A percentile compares a stretch with the other conserved stretches of the same genome.
These are phyloP conservation scores for Wilhelminamyces savonicus DNA, from an alignment of 805 yeast species.

Conservation along the genomic window DNA sequence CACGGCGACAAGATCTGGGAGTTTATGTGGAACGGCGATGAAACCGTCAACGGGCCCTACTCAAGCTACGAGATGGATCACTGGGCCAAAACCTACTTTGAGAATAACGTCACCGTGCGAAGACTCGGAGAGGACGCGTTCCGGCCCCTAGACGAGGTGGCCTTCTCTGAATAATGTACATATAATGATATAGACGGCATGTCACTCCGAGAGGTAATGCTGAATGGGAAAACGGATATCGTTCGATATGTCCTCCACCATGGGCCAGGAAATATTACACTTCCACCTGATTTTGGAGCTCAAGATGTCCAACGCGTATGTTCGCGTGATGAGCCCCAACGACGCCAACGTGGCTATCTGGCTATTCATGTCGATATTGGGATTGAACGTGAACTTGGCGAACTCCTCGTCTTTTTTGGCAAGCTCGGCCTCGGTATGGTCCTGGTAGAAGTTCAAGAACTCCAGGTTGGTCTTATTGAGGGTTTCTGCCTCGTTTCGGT, in stretches of 20 bases:
- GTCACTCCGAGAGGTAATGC: constrained; percentile 45
- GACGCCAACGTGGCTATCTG: constrained; percentile 57
- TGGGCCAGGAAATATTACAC: constrained; percentile 66
- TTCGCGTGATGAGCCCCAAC: constrained; percentile 43
- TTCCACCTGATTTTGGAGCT: constrained; percentile 73
- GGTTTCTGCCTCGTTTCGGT: constrained; percentile 33
- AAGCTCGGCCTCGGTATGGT: constrained; percentile 28
- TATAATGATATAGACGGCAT: background rate
- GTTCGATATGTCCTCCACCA: constrained; percentile 52
- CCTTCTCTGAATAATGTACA: constrained; percentile 9
- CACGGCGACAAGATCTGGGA: constrained; percentile 39
- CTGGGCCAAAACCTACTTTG: constrained; percentile 49
- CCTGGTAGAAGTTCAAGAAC: constrained; percentile 17
- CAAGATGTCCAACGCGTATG: constrained; percentile 44
- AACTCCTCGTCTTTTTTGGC: constrained; percentile 26
- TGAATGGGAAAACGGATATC: constrained; percentile 63
- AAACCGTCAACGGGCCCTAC: constrained; percentile 42
- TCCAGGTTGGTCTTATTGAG: constrained; percentile 18
- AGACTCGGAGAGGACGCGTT: constrained; percentile 19
- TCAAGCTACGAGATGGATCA: constrained; percentile 48
- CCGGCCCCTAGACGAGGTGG: constrained; percentile 14
- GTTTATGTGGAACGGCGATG: constrained; percentile 40
- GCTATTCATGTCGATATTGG: constrained; percentile 44
- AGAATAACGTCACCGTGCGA: constrained; percentile 38
- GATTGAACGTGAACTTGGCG: constrained; percentile 28